A percentile compares a stretch with the other conserved stretches of the same genome.
Conservation (phyloP, 768 basidiomycete species). For the Xerocomellus chrysenteron region DNA sequence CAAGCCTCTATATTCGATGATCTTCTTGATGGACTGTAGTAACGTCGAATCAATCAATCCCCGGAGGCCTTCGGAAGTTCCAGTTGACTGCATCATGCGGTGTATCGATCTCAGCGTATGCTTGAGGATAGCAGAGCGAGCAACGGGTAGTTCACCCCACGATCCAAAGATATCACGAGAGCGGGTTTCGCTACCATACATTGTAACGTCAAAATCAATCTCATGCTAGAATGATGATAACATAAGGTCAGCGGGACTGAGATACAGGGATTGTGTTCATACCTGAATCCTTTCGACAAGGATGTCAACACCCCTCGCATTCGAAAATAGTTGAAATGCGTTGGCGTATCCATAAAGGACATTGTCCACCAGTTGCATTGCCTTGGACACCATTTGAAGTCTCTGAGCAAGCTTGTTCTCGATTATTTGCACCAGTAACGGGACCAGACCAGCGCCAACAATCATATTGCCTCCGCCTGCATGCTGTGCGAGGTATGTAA, state of each 20-base stretch:
- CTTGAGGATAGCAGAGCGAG: constrained; percentile 80
- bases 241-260: constrained; percentile 8
- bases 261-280: constrained; percentile 21
- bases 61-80: constrained; percentile 90
- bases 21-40: constrained; percentile 80
- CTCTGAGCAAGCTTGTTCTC: constrained; percentile 71
- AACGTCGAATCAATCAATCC: constrained; percentile 91
- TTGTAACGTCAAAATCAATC: constrained; percentile 61
- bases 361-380: constrained; percentile 89
- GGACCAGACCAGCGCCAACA: constrained; percentile 89
- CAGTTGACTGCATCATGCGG: constrained; percentile 96
- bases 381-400: constrained; percentile 79
- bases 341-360: constrained; percentile 87
- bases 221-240: constrained; percentile 49
- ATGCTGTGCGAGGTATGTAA: constrained; percentile 84
- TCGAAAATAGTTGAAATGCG: constrained; percentile 84
- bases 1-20: constrained; percentile 75
- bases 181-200: constrained; percentile 45
- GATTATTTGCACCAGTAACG: constrained; percentile 84
- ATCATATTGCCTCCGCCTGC: constrained; percentile 89
- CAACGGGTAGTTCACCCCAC: constrained; percentile 65
- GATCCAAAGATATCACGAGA: constrained; percentile 48
- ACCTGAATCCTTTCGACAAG: constrained; percentile 90
- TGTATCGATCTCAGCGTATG: constrained; percentile 90
- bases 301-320: constrained; percentile 77